Evolutionary conservation across 2,329 filamentous ascomycete genomes (phyloP).

Genomic region (Eurotiales sp.): DNA sequence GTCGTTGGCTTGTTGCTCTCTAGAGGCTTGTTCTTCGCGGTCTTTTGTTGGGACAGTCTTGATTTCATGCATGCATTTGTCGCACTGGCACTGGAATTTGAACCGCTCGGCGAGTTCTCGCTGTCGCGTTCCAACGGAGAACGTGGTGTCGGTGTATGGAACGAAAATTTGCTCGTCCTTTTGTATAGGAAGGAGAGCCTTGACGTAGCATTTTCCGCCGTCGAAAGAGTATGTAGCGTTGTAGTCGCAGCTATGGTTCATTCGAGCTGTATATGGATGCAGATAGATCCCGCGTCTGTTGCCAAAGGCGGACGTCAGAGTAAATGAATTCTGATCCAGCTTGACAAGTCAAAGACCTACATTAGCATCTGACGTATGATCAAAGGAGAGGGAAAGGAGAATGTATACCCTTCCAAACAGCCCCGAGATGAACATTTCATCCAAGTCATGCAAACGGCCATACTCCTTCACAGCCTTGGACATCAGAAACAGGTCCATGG

Average conservation of each 20-base stretch:
- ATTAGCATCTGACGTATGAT: not conserved
- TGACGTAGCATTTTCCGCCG: slow-evolving; percentile 47
- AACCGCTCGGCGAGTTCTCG: slow-evolving; percentile 52
- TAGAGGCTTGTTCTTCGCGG: not conserved
- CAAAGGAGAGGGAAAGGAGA: not conserved
- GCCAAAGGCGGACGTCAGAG: slow-evolving; percentile 52
- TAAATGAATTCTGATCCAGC: slow-evolving; percentile 58
- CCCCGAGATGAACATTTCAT: slow-evolving; percentile 39
- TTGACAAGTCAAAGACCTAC: slow-evolving; percentile 25
- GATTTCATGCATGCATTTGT: slow-evolving; percentile 41
- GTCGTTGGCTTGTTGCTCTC: slow-evolving; percentile 21
- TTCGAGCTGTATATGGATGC: slow-evolving; percentile 51
- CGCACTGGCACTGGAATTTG: slow-evolving; percentile 57
- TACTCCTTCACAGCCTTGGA: slow-evolving; percentile 54
- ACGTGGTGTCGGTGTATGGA: slow-evolving; percentile 58
- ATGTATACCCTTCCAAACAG: slow-evolving; percentile 46
- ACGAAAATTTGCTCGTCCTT: slow-evolving; percentile 58
- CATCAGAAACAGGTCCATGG: slow-evolving; percentile 49
- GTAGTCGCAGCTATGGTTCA: slow-evolving; percentile 62
- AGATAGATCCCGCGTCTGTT: slow-evolving; percentile 59
- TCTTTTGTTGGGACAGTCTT: not conserved
- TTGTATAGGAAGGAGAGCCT: slow-evolving; percentile 51
- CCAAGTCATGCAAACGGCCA: slow-evolving; percentile 41
- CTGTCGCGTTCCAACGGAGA: slow-evolving; percentile 49
- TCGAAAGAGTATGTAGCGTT: slow-evolving; percentile 59